Evolutionary conservation across 306 rosid genomes (phyloP), one percentile per base, ranked within the genome.

Genomic region (Cicer bijugum): DNA sequence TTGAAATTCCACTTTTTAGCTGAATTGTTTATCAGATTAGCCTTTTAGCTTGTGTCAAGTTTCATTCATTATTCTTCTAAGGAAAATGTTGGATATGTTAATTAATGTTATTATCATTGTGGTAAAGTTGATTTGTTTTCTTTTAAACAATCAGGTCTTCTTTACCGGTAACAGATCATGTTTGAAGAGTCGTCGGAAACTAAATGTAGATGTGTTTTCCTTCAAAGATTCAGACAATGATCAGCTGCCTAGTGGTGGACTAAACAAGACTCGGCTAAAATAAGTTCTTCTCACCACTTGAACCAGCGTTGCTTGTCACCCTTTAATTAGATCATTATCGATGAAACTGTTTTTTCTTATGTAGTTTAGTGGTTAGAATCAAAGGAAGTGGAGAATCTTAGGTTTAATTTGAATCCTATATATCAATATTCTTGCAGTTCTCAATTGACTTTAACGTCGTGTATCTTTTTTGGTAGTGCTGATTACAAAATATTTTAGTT

Each of bases 21-120:
- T 83, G 82, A 75, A 67, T 73, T 60, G 42, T 68, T 58, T 48
- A 52, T 69, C 57, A 20, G 48, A 28, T 61, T 38, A 33, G 46
- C 67, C 60, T 63, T 44, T 57, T 65, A 64, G 62, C 9, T 62
- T 7, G 69, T 55, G 38, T 15, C 11, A 12, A 20, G 42, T 37
- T 58, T 19, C 11, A 10, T 67, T 19, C 11, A 20, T 53, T 23
- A 42, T 33, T 63, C 57, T 35, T 64, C 9, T 9, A 69, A 69
- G 46, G 10, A 65, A 44, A 53, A 33, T 17, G 11, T 14, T 60
- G 4, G 28, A 50, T 23, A 10, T 47, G 71, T 14, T 45, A 28
- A 12, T 38, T 45, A 28, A 12, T 47, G 42, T 45, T 47, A 23
- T 6, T 15, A 10, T 46, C 7, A 48, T 40, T 48, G 10, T 20